Conservation (phyloP, 192 early-diverging fungal species). For the Rhizophagus prolifer region DNA sequence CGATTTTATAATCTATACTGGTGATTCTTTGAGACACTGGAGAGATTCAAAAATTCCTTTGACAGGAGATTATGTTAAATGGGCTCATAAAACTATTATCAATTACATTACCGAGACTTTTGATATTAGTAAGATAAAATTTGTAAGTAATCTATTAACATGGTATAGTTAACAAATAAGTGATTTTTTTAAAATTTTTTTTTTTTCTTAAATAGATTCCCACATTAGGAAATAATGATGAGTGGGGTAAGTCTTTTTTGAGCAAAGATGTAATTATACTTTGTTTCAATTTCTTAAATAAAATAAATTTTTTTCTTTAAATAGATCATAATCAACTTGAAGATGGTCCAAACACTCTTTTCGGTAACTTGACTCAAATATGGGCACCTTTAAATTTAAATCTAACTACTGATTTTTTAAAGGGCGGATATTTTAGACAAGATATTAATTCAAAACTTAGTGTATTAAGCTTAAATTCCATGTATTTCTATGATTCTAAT, state of each 20-base stretch:
- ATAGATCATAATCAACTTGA: constrained; percentile 33
- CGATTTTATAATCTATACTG: constrained; percentile 47
- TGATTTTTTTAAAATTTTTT: neutral
- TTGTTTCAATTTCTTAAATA: neutral
- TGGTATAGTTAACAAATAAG: neutral
- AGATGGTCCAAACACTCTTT: constrained; percentile 13
- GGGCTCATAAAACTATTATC: constrained; percentile 19
- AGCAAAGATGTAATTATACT: too few relatives aligned
- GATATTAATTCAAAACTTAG: constrained; percentile 27
- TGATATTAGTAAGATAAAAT: constrained; percentile 17
- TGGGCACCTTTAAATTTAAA: constrained; percentile 40
- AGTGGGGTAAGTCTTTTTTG: constrained; percentile 10
- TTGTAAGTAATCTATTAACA: constrained; percentile 19
- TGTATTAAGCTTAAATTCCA: constrained; percentile 33
- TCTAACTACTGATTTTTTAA: constrained; percentile 30
- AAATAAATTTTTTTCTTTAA: neutral
- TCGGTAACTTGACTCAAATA: constrained; percentile 24
- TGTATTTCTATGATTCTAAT: constrained; percentile 38
- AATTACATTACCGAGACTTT: constrained; percentile 6
- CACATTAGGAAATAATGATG: constrained; percentile 44
- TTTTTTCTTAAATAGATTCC: constrained; percentile 31
- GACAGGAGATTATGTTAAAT: constrained; percentile 10
- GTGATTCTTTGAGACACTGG: constrained; percentile 43
- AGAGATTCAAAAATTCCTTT: neutral
- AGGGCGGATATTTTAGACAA: constrained; percentile 39